Percentiles rank a stretch among this genome's conserved stretches.
phyloP scores from a whole-genome alignment of 2,329 filamentous ascomycete species.

The Tolypocladium sp. region DNA sequence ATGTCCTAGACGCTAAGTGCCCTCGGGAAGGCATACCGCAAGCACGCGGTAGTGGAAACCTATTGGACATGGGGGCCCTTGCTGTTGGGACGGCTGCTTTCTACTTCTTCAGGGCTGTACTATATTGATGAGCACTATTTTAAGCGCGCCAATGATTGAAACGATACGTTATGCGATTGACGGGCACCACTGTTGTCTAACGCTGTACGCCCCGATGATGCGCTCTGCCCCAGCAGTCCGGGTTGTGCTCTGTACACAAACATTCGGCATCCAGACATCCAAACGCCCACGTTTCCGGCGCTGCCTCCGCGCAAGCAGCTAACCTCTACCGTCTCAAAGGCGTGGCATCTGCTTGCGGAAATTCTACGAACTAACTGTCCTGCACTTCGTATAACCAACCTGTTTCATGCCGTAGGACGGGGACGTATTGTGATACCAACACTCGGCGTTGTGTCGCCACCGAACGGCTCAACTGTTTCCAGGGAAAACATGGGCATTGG shows the following conservation, averaged over 20 bases:
- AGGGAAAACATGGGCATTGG: neutral
- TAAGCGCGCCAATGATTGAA: neutral
- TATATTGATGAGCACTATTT: neutral
- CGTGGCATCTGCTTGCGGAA: neutral
- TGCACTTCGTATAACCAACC: neutral
- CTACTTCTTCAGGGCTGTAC: neutral
- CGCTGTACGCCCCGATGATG: neutral
- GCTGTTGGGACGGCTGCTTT: neutral
- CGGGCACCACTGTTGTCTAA: neutral
- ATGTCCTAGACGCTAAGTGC: conserved; percentile 7
- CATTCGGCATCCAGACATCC: neutral
- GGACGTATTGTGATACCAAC: neutral
- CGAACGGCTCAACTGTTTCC: neutral
- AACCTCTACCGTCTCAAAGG: neutral
- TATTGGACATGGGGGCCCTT: neutral
- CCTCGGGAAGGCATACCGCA: neutral
- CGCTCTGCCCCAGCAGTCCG: neutral
- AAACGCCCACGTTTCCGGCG: neutral
- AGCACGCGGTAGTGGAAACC: neutral
- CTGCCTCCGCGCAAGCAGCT: neutral
- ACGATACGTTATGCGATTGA: neutral
- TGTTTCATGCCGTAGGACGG: neutral
- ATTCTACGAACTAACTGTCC: neutral
- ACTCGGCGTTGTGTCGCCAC: neutral
- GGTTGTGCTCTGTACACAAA: neutral